Base-by-base conservation (phyloP, 441 rosid species). In the Monsonia emarginata region DNA sequence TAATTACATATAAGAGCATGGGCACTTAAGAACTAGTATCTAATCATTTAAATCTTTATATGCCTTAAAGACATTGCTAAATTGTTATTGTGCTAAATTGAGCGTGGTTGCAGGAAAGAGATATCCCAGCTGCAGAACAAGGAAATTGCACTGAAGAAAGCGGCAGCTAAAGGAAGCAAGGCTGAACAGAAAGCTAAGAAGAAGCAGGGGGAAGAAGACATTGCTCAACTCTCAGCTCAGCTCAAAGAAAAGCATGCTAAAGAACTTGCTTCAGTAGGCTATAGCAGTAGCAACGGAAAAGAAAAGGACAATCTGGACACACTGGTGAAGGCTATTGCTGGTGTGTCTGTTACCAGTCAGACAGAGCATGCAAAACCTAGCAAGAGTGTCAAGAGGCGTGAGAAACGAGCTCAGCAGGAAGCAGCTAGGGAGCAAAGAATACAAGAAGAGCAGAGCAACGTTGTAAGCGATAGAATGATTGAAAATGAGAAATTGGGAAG, bases 131-230 rank as follows among this genome's bases (percentile, higher is more conserved):
- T 93, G 72, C 97, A 90, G 76, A 84, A 85, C 75, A 88, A 85
- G 78, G 98, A 93, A 82, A 74, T 74, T 22, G 91, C 83, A 73
- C 73, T 88, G 78, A 93, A 90, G 69, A 93, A 86, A 76, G 95
- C 82, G 0, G 98, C 98, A 44, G 97, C 97, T 4, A 90, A 84
- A 78, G 95, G 98, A 58, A 90, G 97, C 86, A 93, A 93, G 79
- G 95, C 97, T 36, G 97, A 93, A 72, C 98, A 87, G 79, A 93
- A 93, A 73, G 86, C 97, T 6, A 87, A 93, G 87, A 90, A 88
- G 89, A 93, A 90, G 86, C 91, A 84, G 72, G 93, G 87, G 22
- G 97, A 88, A 76, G 96, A 93, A 75, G 90, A 90, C 69, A 74
- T 93, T 9, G 78, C 89, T 0, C 84, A 67, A 69, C 96, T 85